phyloP scores from a whole-genome alignment of 768 basidiomycete genomes.

The Baorangia bicolor region DNA sequence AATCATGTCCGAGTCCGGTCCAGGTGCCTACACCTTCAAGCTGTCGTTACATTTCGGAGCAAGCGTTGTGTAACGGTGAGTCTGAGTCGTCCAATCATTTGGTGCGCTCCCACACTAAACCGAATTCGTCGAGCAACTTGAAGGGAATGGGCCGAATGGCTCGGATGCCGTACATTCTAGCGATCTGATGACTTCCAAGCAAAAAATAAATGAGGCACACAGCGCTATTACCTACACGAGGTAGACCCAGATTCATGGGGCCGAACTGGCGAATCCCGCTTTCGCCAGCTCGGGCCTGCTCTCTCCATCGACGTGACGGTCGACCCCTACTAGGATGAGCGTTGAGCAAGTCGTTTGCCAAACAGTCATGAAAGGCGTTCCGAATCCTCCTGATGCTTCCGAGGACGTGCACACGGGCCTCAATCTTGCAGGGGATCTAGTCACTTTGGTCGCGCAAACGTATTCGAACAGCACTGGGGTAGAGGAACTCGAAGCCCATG shows the following conservation, averaged over 20 bases:
- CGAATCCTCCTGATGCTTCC: background rate
- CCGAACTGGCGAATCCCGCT: slow-evolving; percentile 5
- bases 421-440: background rate
- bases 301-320: background rate
- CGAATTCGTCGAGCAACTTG: background rate
- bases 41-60: background rate
- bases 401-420: background rate
- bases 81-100: background rate
- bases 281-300: background rate
- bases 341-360: background rate
- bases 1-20: background rate
- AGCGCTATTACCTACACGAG: slow-evolving; percentile 4
- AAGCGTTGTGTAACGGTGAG: background rate
- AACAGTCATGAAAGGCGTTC: background rate
- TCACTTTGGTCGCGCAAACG: background rate
- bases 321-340: background rate
- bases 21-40: background rate
- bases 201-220: background rate
- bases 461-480: background rate
- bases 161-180: slow-evolving; percentile 14
- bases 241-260: slow-evolving; percentile 5
- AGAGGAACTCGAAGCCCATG: background rate
- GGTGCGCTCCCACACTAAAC: background rate
- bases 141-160: background rate
- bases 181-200: background rate